These are phyloP conservation scores for Aspergillus wentii DNA, from an alignment of 495 filamentous ascomycete species.

Conservation along the genomic window DNA sequence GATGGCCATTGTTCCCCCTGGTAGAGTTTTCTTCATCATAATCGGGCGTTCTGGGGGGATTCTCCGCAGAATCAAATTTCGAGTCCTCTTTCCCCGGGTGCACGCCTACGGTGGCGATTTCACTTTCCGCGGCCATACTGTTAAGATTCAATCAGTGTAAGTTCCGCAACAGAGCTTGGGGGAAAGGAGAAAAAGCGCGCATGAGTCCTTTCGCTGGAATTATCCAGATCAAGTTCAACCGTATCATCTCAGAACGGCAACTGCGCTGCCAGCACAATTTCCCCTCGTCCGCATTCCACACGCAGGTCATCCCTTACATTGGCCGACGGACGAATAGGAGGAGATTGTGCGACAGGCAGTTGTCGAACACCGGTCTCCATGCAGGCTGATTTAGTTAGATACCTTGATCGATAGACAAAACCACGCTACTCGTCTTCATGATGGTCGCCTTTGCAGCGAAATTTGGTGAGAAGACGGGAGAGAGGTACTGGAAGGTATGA, in stretches of 20 bases:
- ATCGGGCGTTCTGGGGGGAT: constrained; percentile 7
- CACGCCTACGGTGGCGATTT: constrained; percentile 26
- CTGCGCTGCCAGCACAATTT: constrained; percentile 4
- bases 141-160: constrained; percentile 17
- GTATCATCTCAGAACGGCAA: constrained; percentile 54
- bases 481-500: constrained; percentile 22
- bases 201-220: constrained; percentile 60
- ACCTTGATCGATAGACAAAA: constrained; percentile 46
- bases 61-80: constrained; percentile 5
- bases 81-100: constrained; percentile 17
- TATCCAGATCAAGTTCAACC: constrained; percentile 61
- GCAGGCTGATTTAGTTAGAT: constrained; percentile 38
- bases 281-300: too few species aligned
- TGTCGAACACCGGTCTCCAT: constrained; percentile 49
- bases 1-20: constrained; percentile 10
- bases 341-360: constrained; percentile 7
- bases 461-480: constrained; percentile 18
- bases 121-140: constrained; percentile 34
- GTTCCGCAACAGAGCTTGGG: neutral
- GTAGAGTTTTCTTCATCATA: constrained; percentile 17
- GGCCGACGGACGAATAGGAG: too few species aligned
- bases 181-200: constrained; percentile 26
- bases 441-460: constrained; percentile 20
- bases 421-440: constrained; percentile 42
- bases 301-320: too few species aligned